phyloP scores from a whole-genome alignment of 176 grass and related monocot genomes.

The Poa annua region DNA sequence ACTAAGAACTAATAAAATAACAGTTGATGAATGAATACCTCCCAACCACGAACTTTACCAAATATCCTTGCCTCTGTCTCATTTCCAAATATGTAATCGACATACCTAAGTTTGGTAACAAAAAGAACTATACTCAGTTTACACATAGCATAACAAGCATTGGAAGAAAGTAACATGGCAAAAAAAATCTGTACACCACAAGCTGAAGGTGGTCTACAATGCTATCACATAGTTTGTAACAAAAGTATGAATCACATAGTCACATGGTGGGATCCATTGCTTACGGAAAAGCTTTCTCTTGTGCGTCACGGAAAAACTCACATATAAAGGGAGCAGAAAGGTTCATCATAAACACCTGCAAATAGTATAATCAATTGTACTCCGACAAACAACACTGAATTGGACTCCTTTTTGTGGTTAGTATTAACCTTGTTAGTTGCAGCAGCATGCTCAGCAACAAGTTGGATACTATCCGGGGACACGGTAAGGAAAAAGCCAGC shows the following conservation, averaged over 20 bases:
- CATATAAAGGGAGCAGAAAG: conserved; percentile 99
- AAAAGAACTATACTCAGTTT: not conserved
- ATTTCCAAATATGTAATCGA: conserved; percentile 91
- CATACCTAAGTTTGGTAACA: conserved; percentile 54
- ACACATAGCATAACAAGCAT: not conserved
- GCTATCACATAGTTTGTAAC: not conserved
- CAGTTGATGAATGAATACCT: conserved; percentile 58
- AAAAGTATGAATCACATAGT: conserved; percentile 19
- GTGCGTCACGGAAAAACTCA: conserved; percentile 85
- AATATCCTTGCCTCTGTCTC: conserved; percentile 98
- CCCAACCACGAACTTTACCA: conserved; percentile 83
- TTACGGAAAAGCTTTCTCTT: conserved; percentile 89
- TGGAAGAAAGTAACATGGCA: not conserved
- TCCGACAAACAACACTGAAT: conserved; percentile 23
- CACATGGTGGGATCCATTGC: conserved; percentile 36
- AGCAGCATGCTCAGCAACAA: conserved; percentile 94
- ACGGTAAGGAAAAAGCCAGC: conserved; percentile 99
- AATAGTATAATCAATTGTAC: conserved; percentile 37
- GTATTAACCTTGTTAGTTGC: conserved; percentile 77
- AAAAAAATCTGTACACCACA: not conserved
- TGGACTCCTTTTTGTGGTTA: conserved; percentile 6
- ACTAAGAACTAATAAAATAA: conserved; percentile 41
- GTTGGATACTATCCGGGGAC: conserved; percentile 91
- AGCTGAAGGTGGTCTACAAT: not conserved
- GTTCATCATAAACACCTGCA: conserved; percentile 86